Percentiles rank a stretch among this genome's conserved stretches.
Conservation (phyloP, 441 rosid genomes). For the Mallotus japonicus region DNA sequence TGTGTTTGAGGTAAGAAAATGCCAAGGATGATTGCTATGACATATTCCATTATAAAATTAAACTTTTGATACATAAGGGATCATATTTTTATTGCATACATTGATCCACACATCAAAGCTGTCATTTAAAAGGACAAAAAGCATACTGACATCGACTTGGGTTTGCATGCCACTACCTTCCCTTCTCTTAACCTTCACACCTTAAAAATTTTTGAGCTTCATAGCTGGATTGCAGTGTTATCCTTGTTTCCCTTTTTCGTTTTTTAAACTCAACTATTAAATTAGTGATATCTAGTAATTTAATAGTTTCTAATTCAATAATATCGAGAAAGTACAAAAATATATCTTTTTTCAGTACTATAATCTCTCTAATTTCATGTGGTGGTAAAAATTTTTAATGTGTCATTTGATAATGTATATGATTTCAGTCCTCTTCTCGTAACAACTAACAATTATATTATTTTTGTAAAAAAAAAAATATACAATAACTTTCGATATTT, state of each 20-base stretch:
- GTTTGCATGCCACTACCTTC: slow-evolving; percentile 20
- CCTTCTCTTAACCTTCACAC: neutral
- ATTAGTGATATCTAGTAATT: too few species aligned
- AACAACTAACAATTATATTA: too few species aligned
- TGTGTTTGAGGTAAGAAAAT: slow-evolving; percentile 14
- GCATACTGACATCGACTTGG: slow-evolving; percentile 18
- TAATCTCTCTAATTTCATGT: too few species aligned
- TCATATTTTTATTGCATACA: neutral
- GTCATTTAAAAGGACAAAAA: slow-evolving; percentile 17
- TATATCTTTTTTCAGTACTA: too few species aligned
- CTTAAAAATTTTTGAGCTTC: neutral
- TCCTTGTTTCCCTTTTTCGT: neutral
- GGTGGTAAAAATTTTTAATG: too few species aligned
- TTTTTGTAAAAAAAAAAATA: too few species aligned
- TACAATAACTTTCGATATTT: too few species aligned
- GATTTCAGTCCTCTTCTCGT: too few species aligned
- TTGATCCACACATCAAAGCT: slow-evolving; percentile 9
- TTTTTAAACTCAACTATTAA: too few species aligned
- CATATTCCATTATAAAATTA: neutral
- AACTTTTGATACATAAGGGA: neutral
- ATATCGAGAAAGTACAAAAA: too few species aligned
- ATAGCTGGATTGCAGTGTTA: neutral
- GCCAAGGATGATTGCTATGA: slow-evolving; percentile 10
- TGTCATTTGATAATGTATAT: too few species aligned
- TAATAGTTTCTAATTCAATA: too few species aligned